Base-by-base conservation (phyloP, 495 filamentous ascomycete species). In the Lasiosphaeria hispida region DNA sequence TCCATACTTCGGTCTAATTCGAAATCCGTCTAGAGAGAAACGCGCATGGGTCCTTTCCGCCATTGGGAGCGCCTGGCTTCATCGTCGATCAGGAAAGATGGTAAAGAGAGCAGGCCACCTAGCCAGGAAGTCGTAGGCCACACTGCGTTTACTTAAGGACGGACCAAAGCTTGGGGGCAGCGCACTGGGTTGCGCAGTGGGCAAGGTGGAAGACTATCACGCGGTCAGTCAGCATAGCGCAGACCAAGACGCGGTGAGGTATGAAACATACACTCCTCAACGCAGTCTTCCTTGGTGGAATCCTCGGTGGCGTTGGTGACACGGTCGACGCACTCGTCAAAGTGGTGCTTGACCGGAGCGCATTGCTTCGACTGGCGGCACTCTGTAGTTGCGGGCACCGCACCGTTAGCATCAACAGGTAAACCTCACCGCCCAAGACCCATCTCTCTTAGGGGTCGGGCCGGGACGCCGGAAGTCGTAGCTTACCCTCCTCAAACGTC, bases 301-400 rank as follows among this genome's bases (percentile, higher is more conserved):
- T 72, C 72, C 33, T 75, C 69, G 14, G 88, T 83, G 63, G 84
- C 84, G 65, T 74, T 75, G 56, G 86, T 93, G 63, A 97, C 94
- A 64, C 94, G 91, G 80, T 96, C 92, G 65, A 91, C 89, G 72
- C 94, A 98, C 76, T 96, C 92, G 60, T 97, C 92, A 75, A 85
- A 97, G 82, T 98, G 94, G 83, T 97, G 92, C 84, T 97, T 98
- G 63, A 83, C 82, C 33, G 88, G 87, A 44, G 85, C 79, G 77
- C 94, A 98, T 75, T 89, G 77, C 69, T 89, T 83, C 56, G 91
- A 90, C 69, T 89, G 81, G 72, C 82, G 82, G 80, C 95, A 98
- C 63, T 96, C 95, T 98, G 75, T 60, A 66, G 14, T 43, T 33
- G 34, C 63, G 63, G 47, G 40, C 56, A 43, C 36, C 41, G 44